A percentile compares a stretch with the other conserved stretches of the same genome.
Evolutionary conservation across 169 alveolate genomes (phyloP).

Genomic region (Eimeria praecox): DNA sequence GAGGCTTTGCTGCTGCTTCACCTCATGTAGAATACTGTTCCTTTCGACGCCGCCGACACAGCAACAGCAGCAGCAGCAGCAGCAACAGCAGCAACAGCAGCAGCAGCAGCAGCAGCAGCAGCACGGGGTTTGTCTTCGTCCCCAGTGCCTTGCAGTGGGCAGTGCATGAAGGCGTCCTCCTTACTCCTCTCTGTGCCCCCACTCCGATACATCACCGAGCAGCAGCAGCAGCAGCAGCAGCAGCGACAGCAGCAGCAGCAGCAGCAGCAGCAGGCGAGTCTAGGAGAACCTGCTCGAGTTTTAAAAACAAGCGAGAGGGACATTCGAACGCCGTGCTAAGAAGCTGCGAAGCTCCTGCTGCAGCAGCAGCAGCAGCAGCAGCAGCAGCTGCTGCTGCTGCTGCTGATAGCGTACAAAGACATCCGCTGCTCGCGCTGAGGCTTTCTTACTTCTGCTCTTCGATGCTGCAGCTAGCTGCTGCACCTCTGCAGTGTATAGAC

Average conservation of each 20-base stretch:
- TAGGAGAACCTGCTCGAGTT: not conserved
- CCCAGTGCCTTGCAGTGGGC: not conserved
- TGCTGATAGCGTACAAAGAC: not conserved
- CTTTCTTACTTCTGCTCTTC: conserved; percentile 19
- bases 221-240: conserved; percentile 16
- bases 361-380: not conserved
- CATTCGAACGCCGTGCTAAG: not conserved
- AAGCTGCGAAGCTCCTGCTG: not conserved
- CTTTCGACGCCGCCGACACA: not conserved
- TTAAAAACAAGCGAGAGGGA: not conserved
- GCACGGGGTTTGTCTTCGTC: conserved; percentile 25
- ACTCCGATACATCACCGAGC: not conserved
- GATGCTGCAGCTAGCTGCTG: not conserved
- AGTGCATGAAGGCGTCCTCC: not conserved
- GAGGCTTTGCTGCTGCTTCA: not conserved
- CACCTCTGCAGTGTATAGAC: conserved; percentile 25
- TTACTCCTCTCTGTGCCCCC: conserved; percentile 49
- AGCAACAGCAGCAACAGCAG: conserved; percentile 55
- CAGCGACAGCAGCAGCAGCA: conserved; percentile 35
- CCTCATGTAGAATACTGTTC: not conserved
- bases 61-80: conserved; percentile 39
- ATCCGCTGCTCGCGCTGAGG: not conserved
- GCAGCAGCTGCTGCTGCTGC: too few relatives aligned
- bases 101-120: conserved; percentile 72
- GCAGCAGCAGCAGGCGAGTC: conserved; percentile 23